Conservation (phyloP, 345 rosid genomes). For the Nasturtium officinale region DNA sequence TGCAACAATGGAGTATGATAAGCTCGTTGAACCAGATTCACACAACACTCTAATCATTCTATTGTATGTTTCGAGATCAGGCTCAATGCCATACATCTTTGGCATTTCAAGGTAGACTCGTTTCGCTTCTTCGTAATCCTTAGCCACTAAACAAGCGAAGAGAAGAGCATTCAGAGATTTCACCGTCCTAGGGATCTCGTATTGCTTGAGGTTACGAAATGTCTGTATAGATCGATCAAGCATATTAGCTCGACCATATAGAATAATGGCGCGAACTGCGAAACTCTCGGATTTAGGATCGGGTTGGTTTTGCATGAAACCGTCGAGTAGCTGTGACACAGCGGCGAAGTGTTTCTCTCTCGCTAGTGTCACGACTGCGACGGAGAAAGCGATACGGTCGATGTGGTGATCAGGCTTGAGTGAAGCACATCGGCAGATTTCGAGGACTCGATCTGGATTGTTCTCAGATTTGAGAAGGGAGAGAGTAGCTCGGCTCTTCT, state of each 20-base stretch:
- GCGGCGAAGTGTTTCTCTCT: slow-evolving; percentile 52
- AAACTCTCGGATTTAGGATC: slow-evolving; percentile 62
- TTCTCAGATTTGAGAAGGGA: slow-evolving; percentile 68
- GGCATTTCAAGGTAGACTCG: slow-evolving; percentile 68
- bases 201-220: slow-evolving; percentile 53
- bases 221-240: slow-evolving; percentile 59
- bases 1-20: slow-evolving; percentile 58
- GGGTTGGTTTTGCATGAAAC: slow-evolving; percentile 56
- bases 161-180: slow-evolving; percentile 70
- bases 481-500: slow-evolving; percentile 66
- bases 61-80: slow-evolving; percentile 66
- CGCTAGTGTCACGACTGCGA: slow-evolving; percentile 66
- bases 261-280: slow-evolving; percentile 60
- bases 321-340: slow-evolving; percentile 61
- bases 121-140: slow-evolving; percentile 56
- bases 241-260: slow-evolving; percentile 86
- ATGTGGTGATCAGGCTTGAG: slow-evolving; percentile 59
- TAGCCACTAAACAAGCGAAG: slow-evolving; percentile 58
- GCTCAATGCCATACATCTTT: slow-evolving; percentile 49
- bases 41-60: slow-evolving; percentile 59
- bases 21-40: slow-evolving; percentile 63
- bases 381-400: slow-evolving; percentile 68
- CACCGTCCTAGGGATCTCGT: slow-evolving; percentile 53
- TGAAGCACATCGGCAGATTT: slow-evolving; percentile 72
- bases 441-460: slow-evolving; percentile 71